Evolutionary conservation across 1,139 yeast species (phyloP).

Genomic region (Hanseniaspora gamundiae): DNA sequence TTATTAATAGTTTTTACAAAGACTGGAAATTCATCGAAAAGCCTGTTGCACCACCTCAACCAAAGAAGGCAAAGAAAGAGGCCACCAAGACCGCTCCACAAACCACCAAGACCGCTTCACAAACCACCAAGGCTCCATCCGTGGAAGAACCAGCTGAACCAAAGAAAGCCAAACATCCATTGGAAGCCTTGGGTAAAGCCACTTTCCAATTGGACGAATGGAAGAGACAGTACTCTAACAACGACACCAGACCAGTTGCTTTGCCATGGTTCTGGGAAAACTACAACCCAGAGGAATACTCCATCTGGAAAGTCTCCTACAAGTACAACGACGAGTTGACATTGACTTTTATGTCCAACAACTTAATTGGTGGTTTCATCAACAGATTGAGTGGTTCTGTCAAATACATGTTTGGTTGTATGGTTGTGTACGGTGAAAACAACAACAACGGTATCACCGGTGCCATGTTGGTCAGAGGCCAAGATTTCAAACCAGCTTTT

Average conservation of each 20-base stretch:
- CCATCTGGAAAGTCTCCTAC: conserved; percentile 91
- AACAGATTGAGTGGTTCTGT: conserved; percentile 85
- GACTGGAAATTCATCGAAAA: conserved; percentile 50
- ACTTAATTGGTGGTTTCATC: conserved; percentile 97
- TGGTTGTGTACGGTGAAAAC: conserved; percentile 97
- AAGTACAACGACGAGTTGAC: conserved; percentile 97
- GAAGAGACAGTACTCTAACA: conserved; percentile 96
- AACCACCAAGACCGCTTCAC: conserved; percentile 18
- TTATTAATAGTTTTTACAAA: conserved; percentile 35
- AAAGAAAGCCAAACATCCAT: conserved; percentile 82
- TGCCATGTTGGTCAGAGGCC: conserved; percentile 92
- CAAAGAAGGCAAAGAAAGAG: conserved; percentile 20
- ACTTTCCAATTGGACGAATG: conserved; percentile 73
- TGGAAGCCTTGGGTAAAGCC: conserved; percentile 66
- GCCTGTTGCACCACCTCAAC: conserved; percentile 53
- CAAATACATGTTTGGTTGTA: conserved; percentile 87
- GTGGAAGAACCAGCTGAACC: conserved; percentile 27
- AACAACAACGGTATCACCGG: conserved; percentile 96
- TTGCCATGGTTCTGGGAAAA: conserved; percentile 98
- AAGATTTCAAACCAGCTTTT: conserved; percentile 81
- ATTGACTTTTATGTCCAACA: conserved; percentile 95
- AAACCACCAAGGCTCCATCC: conserved; percentile 24
- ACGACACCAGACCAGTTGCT: conserved; percentile 89
- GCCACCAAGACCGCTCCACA: conserved; percentile 14
- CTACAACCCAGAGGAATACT: conserved; percentile 88